Conservation (phyloP, 1,284 basidiomycete species). For the Rhodotorula sp. region DNA sequence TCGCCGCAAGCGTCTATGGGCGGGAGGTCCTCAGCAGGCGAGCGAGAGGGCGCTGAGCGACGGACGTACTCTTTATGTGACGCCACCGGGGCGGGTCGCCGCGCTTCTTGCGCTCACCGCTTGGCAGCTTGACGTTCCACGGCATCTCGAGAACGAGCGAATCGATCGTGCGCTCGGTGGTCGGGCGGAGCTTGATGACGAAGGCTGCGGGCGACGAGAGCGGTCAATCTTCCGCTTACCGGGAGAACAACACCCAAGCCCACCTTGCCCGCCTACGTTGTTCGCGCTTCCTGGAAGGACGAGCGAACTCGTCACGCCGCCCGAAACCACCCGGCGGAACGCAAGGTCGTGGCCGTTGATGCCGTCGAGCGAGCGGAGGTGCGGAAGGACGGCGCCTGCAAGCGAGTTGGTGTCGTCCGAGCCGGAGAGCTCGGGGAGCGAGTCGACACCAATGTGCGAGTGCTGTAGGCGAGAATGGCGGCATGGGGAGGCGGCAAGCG, state of each 20-base stretch:
- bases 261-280: constrained; percentile 59
- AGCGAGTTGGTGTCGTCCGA: constrained; percentile 36
- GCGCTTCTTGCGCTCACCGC: constrained; percentile 42
- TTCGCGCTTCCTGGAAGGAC: constrained; percentile 64
- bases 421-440: constrained; percentile 62
- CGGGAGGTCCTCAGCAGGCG: background rate
- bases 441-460: constrained; percentile 72
- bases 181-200: constrained; percentile 66
- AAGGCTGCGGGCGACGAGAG: constrained; percentile 64
- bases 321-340: constrained; percentile 62
- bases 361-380: constrained; percentile 64
- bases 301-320: constrained; percentile 70
- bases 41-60: background rate
- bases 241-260: no score
- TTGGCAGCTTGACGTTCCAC: constrained; percentile 55
- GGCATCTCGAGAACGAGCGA: constrained; percentile 70
- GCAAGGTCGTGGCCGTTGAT: constrained; percentile 65
- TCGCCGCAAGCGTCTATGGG: constrained; percentile 34
- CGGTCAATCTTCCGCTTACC: no score
- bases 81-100: constrained; percentile 23
- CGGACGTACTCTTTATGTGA: constrained; percentile 26
- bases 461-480: constrained; percentile 62
- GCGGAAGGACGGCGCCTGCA: constrained; percentile 55
- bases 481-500: background rate
- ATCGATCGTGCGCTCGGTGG: constrained; percentile 60